Evolutionary conservation across 2,329 filamentous ascomycete genomes (phyloP).

Genomic region (Xylaria sp.): DNA sequence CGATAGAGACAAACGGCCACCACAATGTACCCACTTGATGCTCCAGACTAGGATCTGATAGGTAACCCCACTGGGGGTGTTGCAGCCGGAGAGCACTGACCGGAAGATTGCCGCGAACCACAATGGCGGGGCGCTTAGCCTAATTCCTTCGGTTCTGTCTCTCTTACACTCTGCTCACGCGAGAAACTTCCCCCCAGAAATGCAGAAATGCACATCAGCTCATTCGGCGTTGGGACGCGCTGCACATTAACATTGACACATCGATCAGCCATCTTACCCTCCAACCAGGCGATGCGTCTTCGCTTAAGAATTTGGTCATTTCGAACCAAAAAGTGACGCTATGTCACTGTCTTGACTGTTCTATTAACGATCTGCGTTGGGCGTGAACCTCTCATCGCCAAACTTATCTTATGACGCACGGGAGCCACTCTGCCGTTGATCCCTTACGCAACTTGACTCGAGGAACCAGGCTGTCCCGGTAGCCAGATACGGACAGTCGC

Average conservation of each 20-base stretch:
- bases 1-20: neutral
- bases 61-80: neutral
- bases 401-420: slow-evolving; percentile 21
- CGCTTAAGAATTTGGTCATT: neutral
- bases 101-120: slow-evolving; percentile 44
- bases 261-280: neutral
- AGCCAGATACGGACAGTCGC: neutral
- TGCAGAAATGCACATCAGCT: slow-evolving; percentile 38
- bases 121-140: slow-evolving; percentile 28
- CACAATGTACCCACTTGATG: neutral
- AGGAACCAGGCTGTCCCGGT: neutral
- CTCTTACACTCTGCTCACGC: slow-evolving; percentile 33
- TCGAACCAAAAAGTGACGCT: neutral
- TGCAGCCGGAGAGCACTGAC: slow-evolving; percentile 36
- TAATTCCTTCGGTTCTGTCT: slow-evolving; percentile 19
- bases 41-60: neutral
- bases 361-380: slow-evolving; percentile 5
- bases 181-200: slow-evolving; percentile 43
- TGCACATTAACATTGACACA: neutral
- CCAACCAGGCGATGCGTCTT: no score
- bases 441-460: slow-evolving; percentile 16
- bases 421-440: slow-evolving; percentile 26
- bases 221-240: slow-evolving; percentile 27
- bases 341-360: neutral
- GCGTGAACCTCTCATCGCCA: slow-evolving; percentile 12